phyloP scores from a whole-genome alignment of 2,329 filamentous ascomycete genomes.

The Gnomoniopsis smithogilvyi region DNA sequence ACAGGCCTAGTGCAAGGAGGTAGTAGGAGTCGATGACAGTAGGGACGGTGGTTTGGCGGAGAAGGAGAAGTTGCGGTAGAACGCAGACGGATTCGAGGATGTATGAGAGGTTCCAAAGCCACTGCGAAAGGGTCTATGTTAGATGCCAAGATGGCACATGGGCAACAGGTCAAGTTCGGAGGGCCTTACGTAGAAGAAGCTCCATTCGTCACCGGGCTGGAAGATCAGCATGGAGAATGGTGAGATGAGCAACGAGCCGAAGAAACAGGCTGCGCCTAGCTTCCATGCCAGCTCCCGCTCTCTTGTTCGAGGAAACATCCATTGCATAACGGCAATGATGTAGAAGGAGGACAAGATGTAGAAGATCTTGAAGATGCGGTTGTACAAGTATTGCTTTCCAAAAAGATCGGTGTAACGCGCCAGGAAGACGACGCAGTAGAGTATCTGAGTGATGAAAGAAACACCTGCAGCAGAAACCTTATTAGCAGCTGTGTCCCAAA shows the following conservation, averaged over 20 bases:
- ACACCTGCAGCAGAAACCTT: slow-evolving; percentile 56
- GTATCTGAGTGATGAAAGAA: slow-evolving; percentile 83
- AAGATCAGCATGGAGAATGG: slow-evolving; percentile 73
- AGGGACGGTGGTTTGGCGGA: slow-evolving; percentile 91
- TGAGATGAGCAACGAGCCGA: slow-evolving; percentile 62
- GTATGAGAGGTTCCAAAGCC: slow-evolving; percentile 83
- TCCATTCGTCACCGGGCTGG: slow-evolving; percentile 41
- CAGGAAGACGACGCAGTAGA: slow-evolving; percentile 84
- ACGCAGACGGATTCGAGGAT: slow-evolving; percentile 90
- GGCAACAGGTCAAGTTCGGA: not conserved
- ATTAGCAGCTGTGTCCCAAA: slow-evolving; percentile 13
- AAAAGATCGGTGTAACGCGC: slow-evolving; percentile 87
- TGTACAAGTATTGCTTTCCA: slow-evolving; percentile 55
- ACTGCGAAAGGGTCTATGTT: slow-evolving; percentile 42
- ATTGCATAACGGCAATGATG: slow-evolving; percentile 84
- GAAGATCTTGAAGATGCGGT: slow-evolving; percentile 82
- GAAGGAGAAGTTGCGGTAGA: slow-evolving; percentile 83
- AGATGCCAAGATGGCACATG: slow-evolving; percentile 8
- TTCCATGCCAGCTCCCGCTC: slow-evolving; percentile 95
- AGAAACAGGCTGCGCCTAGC: slow-evolving; percentile 68
- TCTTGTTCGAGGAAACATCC: slow-evolving; percentile 79
- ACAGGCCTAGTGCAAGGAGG: slow-evolving; percentile 80
- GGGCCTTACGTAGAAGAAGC: slow-evolving; percentile 46
- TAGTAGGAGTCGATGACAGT: slow-evolving; percentile 98
- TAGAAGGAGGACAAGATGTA: slow-evolving; percentile 84